These are phyloP conservation scores for Colletotrichum sp. DNA, from an alignment of 2,329 filamentous ascomycete species.

Conservation along the genomic window DNA sequence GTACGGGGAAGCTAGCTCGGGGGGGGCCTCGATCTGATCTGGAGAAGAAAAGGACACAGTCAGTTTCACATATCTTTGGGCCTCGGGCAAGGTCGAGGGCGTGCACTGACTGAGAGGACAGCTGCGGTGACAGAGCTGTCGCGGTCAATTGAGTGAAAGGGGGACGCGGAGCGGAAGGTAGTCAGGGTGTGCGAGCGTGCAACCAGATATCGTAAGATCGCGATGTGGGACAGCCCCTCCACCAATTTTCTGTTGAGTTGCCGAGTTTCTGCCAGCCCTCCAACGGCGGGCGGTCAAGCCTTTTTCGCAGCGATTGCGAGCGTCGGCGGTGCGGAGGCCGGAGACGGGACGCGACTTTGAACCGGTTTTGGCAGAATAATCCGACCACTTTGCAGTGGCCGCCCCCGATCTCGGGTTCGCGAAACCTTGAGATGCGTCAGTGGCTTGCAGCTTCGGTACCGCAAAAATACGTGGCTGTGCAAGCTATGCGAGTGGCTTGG, in stretches of 20 bases:
- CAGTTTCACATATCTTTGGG: neutral
- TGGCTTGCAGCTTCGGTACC: neutral
- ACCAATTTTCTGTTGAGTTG: conserved; percentile 19
- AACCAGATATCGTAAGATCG: conserved; percentile 17
- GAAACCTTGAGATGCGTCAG: neutral
- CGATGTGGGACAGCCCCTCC: conserved; percentile 14
- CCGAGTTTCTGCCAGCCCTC: conserved; percentile 14
- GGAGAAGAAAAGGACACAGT: neutral
- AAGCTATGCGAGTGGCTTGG: neutral
- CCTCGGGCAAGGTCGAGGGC: neutral
- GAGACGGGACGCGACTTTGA: neutral
- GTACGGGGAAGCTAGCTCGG: neutral
- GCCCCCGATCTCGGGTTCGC: neutral
- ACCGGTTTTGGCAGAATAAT: conserved; percentile 3
- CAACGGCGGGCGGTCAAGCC: conserved; percentile 11
- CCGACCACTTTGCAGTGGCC: neutral
- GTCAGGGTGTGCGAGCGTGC: neutral
- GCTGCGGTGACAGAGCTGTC: neutral
- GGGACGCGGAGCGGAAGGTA: neutral
- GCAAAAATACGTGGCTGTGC: neutral
- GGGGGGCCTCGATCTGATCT: neutral
- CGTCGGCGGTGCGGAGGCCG: neutral
- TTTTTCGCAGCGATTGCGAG: neutral
- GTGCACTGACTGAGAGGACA: neutral
- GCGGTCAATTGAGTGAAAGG: neutral